phyloP scores from a whole-genome alignment of 2,329 filamentous ascomycete species.

The Blastomyces parvus region DNA sequence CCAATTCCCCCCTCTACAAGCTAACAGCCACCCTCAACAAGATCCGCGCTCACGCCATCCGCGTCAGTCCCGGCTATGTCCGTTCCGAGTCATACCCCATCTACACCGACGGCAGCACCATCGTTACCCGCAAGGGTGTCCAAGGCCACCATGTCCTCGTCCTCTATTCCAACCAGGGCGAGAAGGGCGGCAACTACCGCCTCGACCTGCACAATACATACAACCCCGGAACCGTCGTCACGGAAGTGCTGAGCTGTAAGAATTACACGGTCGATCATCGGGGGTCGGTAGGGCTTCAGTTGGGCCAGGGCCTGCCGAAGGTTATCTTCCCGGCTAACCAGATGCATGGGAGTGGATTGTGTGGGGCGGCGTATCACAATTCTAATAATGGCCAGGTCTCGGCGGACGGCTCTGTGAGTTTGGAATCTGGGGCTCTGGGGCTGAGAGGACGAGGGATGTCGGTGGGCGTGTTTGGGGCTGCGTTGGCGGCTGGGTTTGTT shows the following conservation, averaged over 20 bases:
- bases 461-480: background rate
- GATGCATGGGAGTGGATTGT: constrained; percentile 19
- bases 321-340: constrained; percentile 20
- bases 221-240: constrained; percentile 23
- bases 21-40: constrained; percentile 42
- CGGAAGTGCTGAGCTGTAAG: constrained; percentile 32
- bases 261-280: constrained; percentile 16
- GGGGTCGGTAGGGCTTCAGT: constrained; percentile 17
- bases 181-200: constrained; percentile 31
- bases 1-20: constrained; percentile 41
- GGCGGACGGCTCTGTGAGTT: background rate
- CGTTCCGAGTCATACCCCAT: constrained; percentile 35
- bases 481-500: background rate
- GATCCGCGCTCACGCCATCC: constrained; percentile 40
- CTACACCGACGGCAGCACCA: constrained; percentile 35
- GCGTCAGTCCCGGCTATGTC: constrained; percentile 31
- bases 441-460: background rate
- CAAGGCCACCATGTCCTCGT: constrained; percentile 25
- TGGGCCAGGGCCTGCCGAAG: constrained; percentile 19
- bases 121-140: constrained; percentile 40
- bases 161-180: constrained; percentile 38
- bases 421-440: background rate
- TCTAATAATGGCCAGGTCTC: background rate
- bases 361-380: constrained; percentile 4
- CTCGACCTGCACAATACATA: constrained; percentile 40